Base-by-base conservation (phyloP, 1,139 yeast genomes). In the Suhomyces wounanorum region DNA sequence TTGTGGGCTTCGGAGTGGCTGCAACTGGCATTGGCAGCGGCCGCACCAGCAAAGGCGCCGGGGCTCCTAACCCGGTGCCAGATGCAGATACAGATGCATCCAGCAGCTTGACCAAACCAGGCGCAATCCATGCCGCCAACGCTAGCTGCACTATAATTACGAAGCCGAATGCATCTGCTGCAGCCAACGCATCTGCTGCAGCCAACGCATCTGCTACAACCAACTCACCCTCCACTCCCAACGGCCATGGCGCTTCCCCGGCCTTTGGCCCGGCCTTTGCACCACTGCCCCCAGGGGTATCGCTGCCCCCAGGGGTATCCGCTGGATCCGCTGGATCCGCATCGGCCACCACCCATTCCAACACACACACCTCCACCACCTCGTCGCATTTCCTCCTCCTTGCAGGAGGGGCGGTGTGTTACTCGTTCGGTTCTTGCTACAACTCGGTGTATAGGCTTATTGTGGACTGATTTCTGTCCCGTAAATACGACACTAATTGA, bases 341-440 rank as follows among this genome's bases (percentile, higher is more conserved):
- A 30, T 30, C 30, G 11, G 6, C 30, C 13, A 8, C 30, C 10
- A n/a, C n/a, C n/a, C n/a, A n/a, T n/a, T 8, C 30, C 8, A 9
- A 26, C 11, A 10, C 30, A 26, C 13, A 8, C 26, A 8, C 14
- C 33, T n/a, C 7, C 3, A 11, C 11, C 33, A 30, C n/a, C 14
- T 30, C 33, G 11, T 30, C 33, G n/a, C 33, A 14, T 9, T 36
- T 28, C 28, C 39, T 44, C 14, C 30, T 50, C 11, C 10, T 50
- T 3, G 52, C 47, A 8, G 52, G 96, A 5, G 96, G 96, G 2
- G 92, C 87, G 0, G 90, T 88, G 1, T 89, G 96, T 63, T 89
- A 87, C 61, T 87, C 94, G 0, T 89, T 88, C 69, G 96, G 96
- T 0, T 82, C 90, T 28, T 81, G 77, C 43, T 85, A 85, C 78